Conservation (phyloP, 2,329 filamentous ascomycete genomes). For the Beauveria asiatica region DNA sequence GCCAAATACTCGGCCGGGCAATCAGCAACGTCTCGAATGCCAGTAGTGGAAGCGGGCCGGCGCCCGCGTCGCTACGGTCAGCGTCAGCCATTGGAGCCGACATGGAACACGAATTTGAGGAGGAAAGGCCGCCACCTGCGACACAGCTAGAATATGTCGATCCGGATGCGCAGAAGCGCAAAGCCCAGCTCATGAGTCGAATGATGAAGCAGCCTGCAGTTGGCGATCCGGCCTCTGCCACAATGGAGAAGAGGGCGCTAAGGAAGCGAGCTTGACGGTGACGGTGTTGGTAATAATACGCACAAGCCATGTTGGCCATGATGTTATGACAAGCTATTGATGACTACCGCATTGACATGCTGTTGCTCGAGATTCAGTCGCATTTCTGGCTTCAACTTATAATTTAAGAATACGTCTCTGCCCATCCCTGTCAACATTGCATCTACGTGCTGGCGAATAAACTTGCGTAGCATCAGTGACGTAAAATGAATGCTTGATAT, state of each 20-base stretch:
- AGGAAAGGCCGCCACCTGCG: slow-evolving; percentile 28
- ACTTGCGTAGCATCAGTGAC: not conserved
- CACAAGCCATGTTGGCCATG: not conserved
- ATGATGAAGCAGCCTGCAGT: slow-evolving; percentile 26
- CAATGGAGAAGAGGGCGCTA: not conserved
- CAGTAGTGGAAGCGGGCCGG: slow-evolving; percentile 36
- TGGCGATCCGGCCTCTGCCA: not conserved
- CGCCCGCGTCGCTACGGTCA: slow-evolving; percentile 16
- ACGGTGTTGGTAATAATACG: not conserved
- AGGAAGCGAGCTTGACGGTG: slow-evolving; percentile 1
- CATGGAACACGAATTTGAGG: slow-evolving; percentile 18
- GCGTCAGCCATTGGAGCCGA: slow-evolving; percentile 9
- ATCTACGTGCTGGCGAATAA: not conserved
- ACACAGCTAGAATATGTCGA: slow-evolving; percentile 49
- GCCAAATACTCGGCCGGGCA: slow-evolving; percentile 49
- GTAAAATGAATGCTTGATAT: not conserved
- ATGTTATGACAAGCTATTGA: not conserved
- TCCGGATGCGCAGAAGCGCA: slow-evolving; percentile 36
- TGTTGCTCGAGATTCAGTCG: not conserved
- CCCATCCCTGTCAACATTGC: not conserved
- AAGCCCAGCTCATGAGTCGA: slow-evolving; percentile 35
- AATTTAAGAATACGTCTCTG: not conserved
- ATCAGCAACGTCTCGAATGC: slow-evolving; percentile 48
- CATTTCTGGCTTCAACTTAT: too few species aligned
- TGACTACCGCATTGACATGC: not conserved